Base-by-base conservation (phyloP, 306 rosid species). In the Malus domestica region DNA sequence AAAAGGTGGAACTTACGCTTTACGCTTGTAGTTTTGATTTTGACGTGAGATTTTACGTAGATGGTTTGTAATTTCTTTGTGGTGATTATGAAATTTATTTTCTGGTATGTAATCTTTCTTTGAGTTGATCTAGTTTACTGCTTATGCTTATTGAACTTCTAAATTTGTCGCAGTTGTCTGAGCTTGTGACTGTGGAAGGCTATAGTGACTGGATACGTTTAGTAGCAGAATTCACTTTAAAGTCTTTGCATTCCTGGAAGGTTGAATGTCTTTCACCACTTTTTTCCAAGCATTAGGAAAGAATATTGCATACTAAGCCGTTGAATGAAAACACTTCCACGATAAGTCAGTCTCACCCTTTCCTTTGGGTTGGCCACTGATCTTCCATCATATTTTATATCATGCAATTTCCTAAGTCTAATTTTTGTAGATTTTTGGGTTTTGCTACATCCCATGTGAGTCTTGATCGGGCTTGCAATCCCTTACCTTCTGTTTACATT, bases 221-320 rank as follows among this genome's bases (percentile, higher is more conserved):
- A 42, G 97, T 94, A 60, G 96, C 98, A 5, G 98, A 91, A 75
- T 94, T 94, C 82, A 94, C 98, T 16, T 84, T 94, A 70, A 90
- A 94, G 87, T 94, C 98, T 73, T 81, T 94, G 86, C 96, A 94
- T 63, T 94, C 98, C 65, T 94, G 98, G 98, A 88, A 93, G 98
- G 98, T 93, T 83, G 75, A 23, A 68, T 73, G 75, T 59, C 79
- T 63, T 80, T 70, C 57, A 19, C 42, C 55, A 15, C 68, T 61
- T 46, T 72, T 29, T 44, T 54, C 45, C 72, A 27, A 25, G 59
- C 68, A 27, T 62, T 77, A 27, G 42, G 23, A 11, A 61, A 68
- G 19, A 75, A 61, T 51, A 33, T 59, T 74, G 15, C 64, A 55
- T 58, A 20, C n/a, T 40, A 38, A 58, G 70, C 78, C 45, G 35